phyloP scores from a whole-genome alignment of 257 asterid genomes.

The Solanum dulcamara region DNA sequence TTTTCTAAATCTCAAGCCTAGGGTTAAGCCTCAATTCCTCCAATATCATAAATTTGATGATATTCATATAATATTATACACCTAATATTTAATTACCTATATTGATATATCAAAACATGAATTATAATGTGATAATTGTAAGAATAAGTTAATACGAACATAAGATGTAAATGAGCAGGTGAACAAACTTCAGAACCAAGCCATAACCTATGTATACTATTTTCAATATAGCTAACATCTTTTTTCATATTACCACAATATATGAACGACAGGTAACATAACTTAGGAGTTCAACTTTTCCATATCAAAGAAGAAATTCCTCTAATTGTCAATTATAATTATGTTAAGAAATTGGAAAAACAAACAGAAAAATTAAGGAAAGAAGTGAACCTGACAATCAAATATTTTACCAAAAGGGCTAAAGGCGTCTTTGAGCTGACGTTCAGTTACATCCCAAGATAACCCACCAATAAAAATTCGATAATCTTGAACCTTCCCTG shows the following conservation, averaged over 20 bases:
- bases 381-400: slow-evolving; percentile 65
- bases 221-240: neutral
- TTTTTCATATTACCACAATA: neutral
- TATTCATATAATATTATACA: too few species aligned
- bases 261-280: neutral
- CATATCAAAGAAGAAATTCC: neutral
- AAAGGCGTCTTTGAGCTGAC: slow-evolving; percentile 86
- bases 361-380: neutral
- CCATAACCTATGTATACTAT: too few species aligned
- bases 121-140: too few species aligned
- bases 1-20: too few species aligned
- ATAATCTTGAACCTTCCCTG: slow-evolving; percentile 65
- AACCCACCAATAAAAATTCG: slow-evolving; percentile 89
- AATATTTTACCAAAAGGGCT: slow-evolving; percentile 76
- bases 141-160: too few species aligned
- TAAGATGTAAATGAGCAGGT: too few species aligned
- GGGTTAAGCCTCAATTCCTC: too few species aligned
- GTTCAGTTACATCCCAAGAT: slow-evolving; percentile 74
- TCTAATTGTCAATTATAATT: neutral
- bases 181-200: too few species aligned
- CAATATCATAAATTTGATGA: too few species aligned
- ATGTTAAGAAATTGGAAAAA: neutral
- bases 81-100: too few species aligned
- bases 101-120: too few species aligned
- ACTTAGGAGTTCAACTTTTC: neutral